Evolutionary conservation across 768 basidiomycete genomes (phyloP).

Genomic region (Xerocomellus dryophilus): DNA sequence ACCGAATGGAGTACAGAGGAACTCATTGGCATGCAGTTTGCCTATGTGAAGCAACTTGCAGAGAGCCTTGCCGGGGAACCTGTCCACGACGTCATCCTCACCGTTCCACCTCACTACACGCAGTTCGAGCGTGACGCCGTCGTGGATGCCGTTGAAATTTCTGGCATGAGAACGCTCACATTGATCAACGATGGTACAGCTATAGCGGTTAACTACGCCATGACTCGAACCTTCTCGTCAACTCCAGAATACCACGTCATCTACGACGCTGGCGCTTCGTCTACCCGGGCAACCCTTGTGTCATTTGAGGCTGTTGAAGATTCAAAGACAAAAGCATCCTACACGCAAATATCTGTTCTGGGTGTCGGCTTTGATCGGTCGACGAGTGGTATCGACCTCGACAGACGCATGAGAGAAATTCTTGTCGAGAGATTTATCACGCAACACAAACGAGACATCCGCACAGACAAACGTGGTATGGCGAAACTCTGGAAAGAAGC

Average conservation of each 20-base stretch:
- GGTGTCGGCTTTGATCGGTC: constrained; percentile 79
- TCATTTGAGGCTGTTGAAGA: constrained; percentile 54
- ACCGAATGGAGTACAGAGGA: constrained; percentile 84
- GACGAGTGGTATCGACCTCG: constrained; percentile 80
- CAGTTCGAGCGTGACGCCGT: constrained; percentile 91
- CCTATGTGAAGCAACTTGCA: constrained; percentile 86
- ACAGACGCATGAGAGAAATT: constrained; percentile 77
- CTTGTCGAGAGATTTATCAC: constrained; percentile 71
- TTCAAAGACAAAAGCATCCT: constrained; percentile 46
- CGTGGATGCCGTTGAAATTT: constrained; percentile 87
- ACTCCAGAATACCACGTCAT: constrained; percentile 82
- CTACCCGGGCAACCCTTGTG: constrained; percentile 75
- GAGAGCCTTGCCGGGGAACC: constrained; percentile 72
- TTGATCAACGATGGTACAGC: constrained; percentile 92
- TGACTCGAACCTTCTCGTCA: constrained; percentile 82
- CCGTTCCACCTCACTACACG: constrained; percentile 87
- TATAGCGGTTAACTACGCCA: constrained; percentile 96
- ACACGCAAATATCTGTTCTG: constrained; percentile 72
- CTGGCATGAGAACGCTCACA: constrained; percentile 79
- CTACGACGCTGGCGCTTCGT: constrained; percentile 90
- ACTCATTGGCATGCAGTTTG: constrained; percentile 89
- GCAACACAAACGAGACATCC: constrained; percentile 66
- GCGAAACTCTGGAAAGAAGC: constrained; percentile 96
- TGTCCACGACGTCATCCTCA: constrained; percentile 81
- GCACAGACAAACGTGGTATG: constrained; percentile 78